phyloP scores from a whole-genome alignment of 1,284 basidiomycete genomes.

The Pseudozyma pruni region DNA sequence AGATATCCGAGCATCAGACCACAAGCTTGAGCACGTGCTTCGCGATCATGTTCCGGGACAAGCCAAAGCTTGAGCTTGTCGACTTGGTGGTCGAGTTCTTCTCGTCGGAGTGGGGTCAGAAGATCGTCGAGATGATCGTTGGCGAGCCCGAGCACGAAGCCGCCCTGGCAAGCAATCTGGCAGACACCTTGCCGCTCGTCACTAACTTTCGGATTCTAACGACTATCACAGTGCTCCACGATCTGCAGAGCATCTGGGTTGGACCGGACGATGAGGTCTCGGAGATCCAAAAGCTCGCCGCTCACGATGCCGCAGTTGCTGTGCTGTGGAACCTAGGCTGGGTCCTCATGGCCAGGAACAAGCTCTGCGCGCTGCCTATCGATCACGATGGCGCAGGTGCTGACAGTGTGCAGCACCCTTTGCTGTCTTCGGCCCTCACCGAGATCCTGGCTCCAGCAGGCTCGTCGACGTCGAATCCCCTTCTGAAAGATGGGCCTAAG shows the following conservation, averaged over 20 bases:
- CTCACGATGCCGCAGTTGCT: slow-evolving; percentile 3
- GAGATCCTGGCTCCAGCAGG: background rate
- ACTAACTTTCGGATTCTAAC: background rate
- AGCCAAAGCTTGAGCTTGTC: background rate
- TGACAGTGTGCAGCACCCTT: no score
- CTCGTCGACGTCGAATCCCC: background rate
- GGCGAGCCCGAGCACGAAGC: slow-evolving; percentile 4
- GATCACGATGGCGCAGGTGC: background rate
- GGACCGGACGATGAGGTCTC: background rate
- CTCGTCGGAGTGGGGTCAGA: background rate
- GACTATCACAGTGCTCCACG: slow-evolving; percentile 5
- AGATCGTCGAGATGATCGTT: background rate
- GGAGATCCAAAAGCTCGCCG: background rate
- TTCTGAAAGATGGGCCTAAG: slow-evolving; percentile 2
- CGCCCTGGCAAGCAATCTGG: slow-evolving; percentile 12
- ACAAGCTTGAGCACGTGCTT: slow-evolving; percentile 7
- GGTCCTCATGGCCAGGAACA: slow-evolving; percentile 9
- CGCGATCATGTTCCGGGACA: slow-evolving; percentile 9
- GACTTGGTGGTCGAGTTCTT: slow-evolving; percentile 13
- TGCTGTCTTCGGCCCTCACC: background rate
- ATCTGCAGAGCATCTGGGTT: slow-evolving; percentile 25
- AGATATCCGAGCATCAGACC: background rate
- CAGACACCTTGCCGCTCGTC: slow-evolving; percentile 10
- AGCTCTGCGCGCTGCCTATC: background rate
- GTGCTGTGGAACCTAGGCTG: slow-evolving; percentile 21